Conservation (phyloP, 768 basidiomycete genomes). For the Leccinum imitatum region DNA sequence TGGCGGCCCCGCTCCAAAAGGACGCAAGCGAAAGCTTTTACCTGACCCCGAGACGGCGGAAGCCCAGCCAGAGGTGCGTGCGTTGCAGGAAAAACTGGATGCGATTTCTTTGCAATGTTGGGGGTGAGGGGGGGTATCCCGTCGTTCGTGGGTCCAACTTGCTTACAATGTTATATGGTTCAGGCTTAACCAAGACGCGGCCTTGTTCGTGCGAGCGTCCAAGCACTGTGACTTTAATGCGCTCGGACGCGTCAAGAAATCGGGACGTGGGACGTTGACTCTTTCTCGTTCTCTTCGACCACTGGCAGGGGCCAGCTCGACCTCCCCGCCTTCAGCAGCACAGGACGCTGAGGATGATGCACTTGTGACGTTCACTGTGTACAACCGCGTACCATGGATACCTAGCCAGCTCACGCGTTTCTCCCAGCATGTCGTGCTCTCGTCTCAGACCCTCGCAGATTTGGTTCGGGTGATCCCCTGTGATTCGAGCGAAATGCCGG, state of each 20-base stretch:
- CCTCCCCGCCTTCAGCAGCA: neutral
- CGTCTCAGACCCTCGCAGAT: slow-evolving; percentile 72
- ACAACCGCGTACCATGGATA: slow-evolving; percentile 61
- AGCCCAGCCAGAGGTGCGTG: slow-evolving; percentile 46
- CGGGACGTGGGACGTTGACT: slow-evolving; percentile 35
- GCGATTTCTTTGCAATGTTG: slow-evolving; percentile 54
- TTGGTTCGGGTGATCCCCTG: slow-evolving; percentile 62
- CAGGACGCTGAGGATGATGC: slow-evolving; percentile 36
- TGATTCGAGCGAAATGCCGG: slow-evolving; percentile 51
- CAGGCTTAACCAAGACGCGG: slow-evolving; percentile 54
- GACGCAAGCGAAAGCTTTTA: slow-evolving; percentile 38
- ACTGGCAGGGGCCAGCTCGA: neutral
- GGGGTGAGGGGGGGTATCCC: slow-evolving; percentile 43
- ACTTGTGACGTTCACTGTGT: slow-evolving; percentile 57
- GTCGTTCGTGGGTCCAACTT: no score
- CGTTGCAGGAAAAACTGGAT: slow-evolving; percentile 53
- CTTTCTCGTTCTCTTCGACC: neutral
- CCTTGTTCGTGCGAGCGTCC: slow-evolving; percentile 60
- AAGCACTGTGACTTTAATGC: slow-evolving; percentile 69
- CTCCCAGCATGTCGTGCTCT: slow-evolving; percentile 67
- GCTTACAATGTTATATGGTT: no score
- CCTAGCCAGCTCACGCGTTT: slow-evolving; percentile 56
- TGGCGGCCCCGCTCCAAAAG: slow-evolving; percentile 27
- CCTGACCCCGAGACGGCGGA: slow-evolving; percentile 19
- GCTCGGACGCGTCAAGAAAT: slow-evolving; percentile 33